phyloP scores from a whole-genome alignment of 2,329 filamentous ascomycete genomes.

The Ustilaginoidea virens region DNA sequence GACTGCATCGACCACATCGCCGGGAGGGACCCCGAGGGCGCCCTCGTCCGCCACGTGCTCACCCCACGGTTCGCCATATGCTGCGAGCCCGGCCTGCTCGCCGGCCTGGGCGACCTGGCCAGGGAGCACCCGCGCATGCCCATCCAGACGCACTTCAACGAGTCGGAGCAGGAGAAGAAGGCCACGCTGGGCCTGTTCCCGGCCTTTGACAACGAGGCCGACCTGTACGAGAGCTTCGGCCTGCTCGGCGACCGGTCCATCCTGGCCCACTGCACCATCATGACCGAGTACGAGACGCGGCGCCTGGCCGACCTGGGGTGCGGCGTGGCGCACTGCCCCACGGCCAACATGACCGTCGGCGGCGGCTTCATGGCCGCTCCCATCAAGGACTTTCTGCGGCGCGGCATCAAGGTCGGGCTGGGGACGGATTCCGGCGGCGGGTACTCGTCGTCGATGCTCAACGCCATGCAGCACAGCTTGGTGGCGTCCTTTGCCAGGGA shows the following conservation, averaged over 20 bases:
- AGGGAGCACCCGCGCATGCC: conserved; percentile 29
- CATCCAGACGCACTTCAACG: conserved; percentile 54
- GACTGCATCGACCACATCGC: conserved; percentile 32
- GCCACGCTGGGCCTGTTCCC: conserved; percentile 41
- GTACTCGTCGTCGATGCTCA: conserved; percentile 43
- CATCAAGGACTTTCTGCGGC: conserved; percentile 38
- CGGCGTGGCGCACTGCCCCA: conserved; percentile 49
- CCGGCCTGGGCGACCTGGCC: conserved; percentile 38
- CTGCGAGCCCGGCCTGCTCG: conserved; percentile 37
- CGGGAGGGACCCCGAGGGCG: conserved; percentile 24
- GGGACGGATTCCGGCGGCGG: conserved; percentile 51
- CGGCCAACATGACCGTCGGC: conserved; percentile 46
- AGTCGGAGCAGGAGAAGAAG: conserved; percentile 43
- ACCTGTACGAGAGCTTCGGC: conserved; percentile 40
- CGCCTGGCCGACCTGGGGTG: conserved; percentile 31
- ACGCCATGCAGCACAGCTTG: conserved; percentile 41
- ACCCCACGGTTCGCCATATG: conserved; percentile 48
- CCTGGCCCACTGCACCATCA: conserved; percentile 51
- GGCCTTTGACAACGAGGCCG: conserved; percentile 37
- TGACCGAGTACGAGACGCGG: conserved; percentile 38
- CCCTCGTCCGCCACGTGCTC: conserved; percentile 32
- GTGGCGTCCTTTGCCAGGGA: conserved; percentile 36
- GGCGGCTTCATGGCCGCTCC: conserved; percentile 48
- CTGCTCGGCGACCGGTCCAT: conserved; percentile 41
- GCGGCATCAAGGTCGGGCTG: conserved; percentile 48